Evolutionary conservation across 345 rosid genomes (phyloP), one percentile per base, ranked within the genome.

Genomic region (Microcos paniculata): DNA sequence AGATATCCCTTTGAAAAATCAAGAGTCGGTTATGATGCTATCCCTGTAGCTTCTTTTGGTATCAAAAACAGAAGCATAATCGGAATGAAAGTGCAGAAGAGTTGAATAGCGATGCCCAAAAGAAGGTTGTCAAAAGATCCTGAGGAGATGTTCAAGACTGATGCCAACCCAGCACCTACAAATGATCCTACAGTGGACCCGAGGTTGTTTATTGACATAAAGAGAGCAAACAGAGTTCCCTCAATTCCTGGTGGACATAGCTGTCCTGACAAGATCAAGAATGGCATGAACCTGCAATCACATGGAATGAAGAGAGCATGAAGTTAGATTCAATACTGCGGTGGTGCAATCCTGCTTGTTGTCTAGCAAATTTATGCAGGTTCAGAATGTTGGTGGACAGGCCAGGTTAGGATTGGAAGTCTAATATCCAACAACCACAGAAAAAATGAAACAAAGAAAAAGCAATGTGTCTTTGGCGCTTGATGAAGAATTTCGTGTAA

Each of bases 221-320:
- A 96, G 84, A 96, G 91, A 2, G 99, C 97, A 55, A 96, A 96
- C 1, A 96, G 90, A 24, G 97, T 93, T 81, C 99, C 98, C 83
- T 96, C 97, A 0, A 93, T 92, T 72, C 99, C 98, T 2, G 98
- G 99, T 4, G 99, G 99, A 79, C 99, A 93, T 43, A 90, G 79
- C 84, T 93, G 97, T 61, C 98, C 99, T 15, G 99, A 96, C 81
- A 93, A 81, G 78, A 96, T 90, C 77, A 96, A 85, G 88, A 96
- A 96, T 18, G 99, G 98, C 99, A 96, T 96, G 87, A 93, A 86
- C 86, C 98, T 96, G 90, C 76, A 80, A n/a, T 51, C 28, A 33
- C 38, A 80, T 38, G 45, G 57, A 33, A 56, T 21, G 67, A 61
- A 23, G 57, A 63, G 76, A 68, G 38, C 74, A 61, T 64, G 62